Evolutionary conservation across 2,329 filamentous ascomycete genomes (phyloP).

Genomic region (Mycogone perniciosa): DNA sequence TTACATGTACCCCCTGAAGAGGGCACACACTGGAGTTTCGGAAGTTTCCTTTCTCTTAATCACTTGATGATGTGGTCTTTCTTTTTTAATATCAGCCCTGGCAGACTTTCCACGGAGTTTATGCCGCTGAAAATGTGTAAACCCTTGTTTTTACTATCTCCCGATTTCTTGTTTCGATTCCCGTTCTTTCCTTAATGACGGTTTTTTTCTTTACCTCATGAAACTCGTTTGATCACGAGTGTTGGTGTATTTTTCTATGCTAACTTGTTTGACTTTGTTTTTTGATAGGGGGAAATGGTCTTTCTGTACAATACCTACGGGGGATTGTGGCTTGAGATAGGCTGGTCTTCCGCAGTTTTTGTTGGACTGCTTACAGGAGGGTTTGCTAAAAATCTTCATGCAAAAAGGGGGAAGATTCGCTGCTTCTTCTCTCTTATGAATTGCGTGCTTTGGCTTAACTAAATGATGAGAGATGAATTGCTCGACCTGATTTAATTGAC

Average conservation of each 20-base stretch:
- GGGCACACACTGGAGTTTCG: slow-evolving; percentile 17
- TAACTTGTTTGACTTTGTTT: not conserved
- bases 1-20: not conserved
- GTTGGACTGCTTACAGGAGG: too few relatives aligned
- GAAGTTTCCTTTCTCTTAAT: not conserved
- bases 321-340: not conserved
- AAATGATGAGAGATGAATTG: slow-evolving; percentile 15
- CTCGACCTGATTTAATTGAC: not conserved
- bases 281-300: not conserved
- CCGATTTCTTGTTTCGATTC: slow-evolving; percentile 10
- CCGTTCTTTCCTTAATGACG: slow-evolving; percentile 16
- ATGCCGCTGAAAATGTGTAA: slow-evolving; percentile 12
- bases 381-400: not conserved
- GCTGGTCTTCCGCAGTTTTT: not conserved
- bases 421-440: not conserved
- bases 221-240: slow-evolving; percentile 4
- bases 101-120: not conserved
- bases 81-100: slow-evolving; percentile 2
- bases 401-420: not conserved
- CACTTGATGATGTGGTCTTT: slow-evolving; percentile 9
- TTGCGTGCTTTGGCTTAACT: slow-evolving; percentile 12
- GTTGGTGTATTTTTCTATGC: slow-evolving; percentile 1
- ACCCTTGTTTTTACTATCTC: slow-evolving; percentile 7
- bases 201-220: slow-evolving; percentile 2
- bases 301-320: slow-evolving; percentile 9